These are phyloP conservation scores for Camelina sativa DNA, from an alignment of 345 rosid genomes.

Conservation along the genomic window DNA sequence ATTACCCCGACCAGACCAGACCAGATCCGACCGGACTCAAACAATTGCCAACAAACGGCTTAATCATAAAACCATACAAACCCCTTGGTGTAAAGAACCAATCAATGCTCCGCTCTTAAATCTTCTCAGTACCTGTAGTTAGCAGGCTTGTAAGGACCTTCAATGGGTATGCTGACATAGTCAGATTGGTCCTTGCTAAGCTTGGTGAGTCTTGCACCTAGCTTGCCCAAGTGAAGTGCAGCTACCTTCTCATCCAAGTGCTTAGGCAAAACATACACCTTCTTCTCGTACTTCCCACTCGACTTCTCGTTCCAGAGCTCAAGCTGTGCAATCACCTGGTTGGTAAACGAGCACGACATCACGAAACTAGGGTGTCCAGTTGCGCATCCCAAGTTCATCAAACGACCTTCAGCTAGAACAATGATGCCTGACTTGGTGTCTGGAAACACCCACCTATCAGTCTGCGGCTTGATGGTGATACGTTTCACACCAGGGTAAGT, in stretches of 20 bases:
- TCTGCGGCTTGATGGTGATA: slow-evolving; percentile 74
- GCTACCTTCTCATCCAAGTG: slow-evolving; percentile 79
- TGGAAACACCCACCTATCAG: slow-evolving; percentile 57
- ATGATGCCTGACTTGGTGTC: slow-evolving; percentile 69
- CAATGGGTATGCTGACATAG: slow-evolving; percentile 65
- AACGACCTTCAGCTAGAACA: slow-evolving; percentile 67
- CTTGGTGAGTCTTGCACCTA: slow-evolving; percentile 78
- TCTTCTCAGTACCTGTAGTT: slow-evolving; percentile 58
- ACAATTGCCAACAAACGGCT: slow-evolving; percentile 29
- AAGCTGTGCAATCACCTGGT: slow-evolving; percentile 73
- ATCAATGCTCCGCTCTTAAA: not conserved
- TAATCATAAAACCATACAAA: slow-evolving; percentile 19
- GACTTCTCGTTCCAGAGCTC: slow-evolving; percentile 69
- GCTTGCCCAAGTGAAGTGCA: slow-evolving; percentile 70
- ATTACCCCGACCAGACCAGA: slow-evolving; percentile 28
- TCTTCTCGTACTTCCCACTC: slow-evolving; percentile 64
- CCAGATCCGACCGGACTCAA: slow-evolving; percentile 34
- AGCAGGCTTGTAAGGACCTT: slow-evolving; percentile 80
- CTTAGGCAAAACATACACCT: slow-evolving; percentile 73
- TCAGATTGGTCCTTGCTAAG: slow-evolving; percentile 68
- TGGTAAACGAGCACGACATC: slow-evolving; percentile 78
- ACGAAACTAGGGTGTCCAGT: slow-evolving; percentile 83
- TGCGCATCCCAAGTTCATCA: slow-evolving; percentile 78
- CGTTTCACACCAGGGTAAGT: slow-evolving; percentile 66
- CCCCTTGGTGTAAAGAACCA: slow-evolving; percentile 13